Evolutionary conservation across 768 basidiomycete species (phyloP), one percentile per base, ranked within the genome.

Genomic region (Lentinula edodes): DNA sequence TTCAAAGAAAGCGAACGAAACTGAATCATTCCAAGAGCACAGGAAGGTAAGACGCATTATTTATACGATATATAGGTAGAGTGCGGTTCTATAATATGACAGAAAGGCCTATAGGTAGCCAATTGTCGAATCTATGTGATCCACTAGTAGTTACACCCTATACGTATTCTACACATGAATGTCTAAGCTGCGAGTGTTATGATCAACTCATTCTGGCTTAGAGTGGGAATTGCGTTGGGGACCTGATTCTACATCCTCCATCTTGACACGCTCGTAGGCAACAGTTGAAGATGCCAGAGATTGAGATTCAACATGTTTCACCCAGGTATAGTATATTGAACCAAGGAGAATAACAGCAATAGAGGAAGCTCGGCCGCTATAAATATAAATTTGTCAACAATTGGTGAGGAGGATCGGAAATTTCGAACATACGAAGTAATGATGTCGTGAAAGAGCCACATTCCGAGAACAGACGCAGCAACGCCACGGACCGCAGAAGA

Each of bases 401-500:
- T 39, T 52, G 32, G 51, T 34, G 45, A 66, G 51, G 16, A 43
- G 20, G 42, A 42, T 32, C 34, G 20, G 23, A 16, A 50, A 43
- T 63, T 9, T 16, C 48, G 5, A 16, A 81, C 89, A 70, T 72
- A 90, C 93, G 75, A 79, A 4, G 91, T 89, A 65, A 98, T 84
- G 62, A 91, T 70, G 53, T 98, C 95, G 32, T 77, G 70, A 75
- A 97, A 97, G 18, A 93, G 64, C 84, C 83, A 90, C 72, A 90
- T 80, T 23, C 87, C 92, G 13, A 97, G 78, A 50, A 95, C 70
- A 5, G 93, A 92, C n/a, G 89, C 92, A 0, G 93, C 87, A 32
- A 98, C 95, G 16, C 96, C 95, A 58, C 95, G 90, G 4, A 96
- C 93, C 18, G 96, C 95, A 10, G 94, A 94, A 3, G 93, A 95